These are phyloP conservation scores for Nakazawaea siamensis DNA, from an alignment of 805 yeast genomes.

Conservation along the genomic window DNA sequence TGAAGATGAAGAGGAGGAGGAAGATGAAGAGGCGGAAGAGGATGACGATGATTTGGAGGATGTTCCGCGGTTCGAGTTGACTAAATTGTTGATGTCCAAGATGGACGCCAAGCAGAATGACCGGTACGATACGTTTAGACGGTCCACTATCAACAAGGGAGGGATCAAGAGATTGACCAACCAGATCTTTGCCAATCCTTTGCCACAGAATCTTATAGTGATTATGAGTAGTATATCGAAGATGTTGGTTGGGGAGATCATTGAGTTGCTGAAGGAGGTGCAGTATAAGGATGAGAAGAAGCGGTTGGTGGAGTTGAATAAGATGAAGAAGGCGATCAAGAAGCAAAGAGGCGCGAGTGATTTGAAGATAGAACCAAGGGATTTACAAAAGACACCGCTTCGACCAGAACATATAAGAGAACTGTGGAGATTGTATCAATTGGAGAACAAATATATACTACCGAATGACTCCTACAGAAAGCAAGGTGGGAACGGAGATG, in stretches of 20 bases:
- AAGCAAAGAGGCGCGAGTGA: conserved; percentile 33
- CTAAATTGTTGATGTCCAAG: conserved; percentile 57
- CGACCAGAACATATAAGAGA: conserved; percentile 81
- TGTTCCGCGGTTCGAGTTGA: conserved; percentile 44
- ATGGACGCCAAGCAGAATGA: conserved; percentile 80
- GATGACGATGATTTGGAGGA: conserved; percentile 22
- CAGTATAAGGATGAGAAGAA: conserved; percentile 48
- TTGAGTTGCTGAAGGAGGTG: conserved; percentile 70
- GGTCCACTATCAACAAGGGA: conserved; percentile 65
- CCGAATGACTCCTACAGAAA: conserved; percentile 54
- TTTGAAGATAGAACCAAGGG: conserved; percentile 11
- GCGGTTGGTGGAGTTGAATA: conserved; percentile 27
- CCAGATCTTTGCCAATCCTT: conserved; percentile 69
- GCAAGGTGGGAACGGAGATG: conserved; percentile 67
- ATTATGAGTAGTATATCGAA: conserved; percentile 83
- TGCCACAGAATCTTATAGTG: conserved; percentile 72
- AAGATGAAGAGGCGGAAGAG: conserved; percentile 10
- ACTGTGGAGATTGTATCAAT: conserved; percentile 73
- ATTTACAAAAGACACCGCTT: conserved; percentile 42
- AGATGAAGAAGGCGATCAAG: conserved; percentile 31
- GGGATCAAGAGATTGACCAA: conserved; percentile 78
- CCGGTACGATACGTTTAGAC: conserved; percentile 77
- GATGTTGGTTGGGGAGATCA: conserved; percentile 82
- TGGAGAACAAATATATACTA: conserved; percentile 59
- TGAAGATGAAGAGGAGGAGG: conserved; percentile 15